Evolutionary conservation across 305 asterid genomes (phyloP).

Genomic region (Ruellia speciosa): DNA sequence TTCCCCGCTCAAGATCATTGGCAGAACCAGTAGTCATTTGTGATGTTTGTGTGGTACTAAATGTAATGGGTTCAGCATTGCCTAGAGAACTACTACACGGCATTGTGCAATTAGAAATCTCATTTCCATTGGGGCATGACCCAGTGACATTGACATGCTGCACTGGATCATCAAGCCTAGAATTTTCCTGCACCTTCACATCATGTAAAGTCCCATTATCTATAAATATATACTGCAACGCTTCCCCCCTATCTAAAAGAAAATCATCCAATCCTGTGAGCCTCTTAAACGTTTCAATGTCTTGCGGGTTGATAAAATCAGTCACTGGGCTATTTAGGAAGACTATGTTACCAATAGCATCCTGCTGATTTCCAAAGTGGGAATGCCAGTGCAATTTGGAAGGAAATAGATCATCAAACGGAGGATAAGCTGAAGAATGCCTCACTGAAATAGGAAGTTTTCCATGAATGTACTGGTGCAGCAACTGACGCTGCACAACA

Average conservation of each 20-base stretch:
- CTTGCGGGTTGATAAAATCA: constrained; percentile 28
- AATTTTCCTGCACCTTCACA: constrained; percentile 18
- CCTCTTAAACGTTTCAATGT: constrained; percentile 43
- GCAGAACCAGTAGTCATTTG: constrained; percentile 19
- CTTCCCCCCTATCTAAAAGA: constrained; percentile 29
- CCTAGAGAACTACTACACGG: constrained; percentile 19
- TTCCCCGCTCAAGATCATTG: constrained; percentile 33
- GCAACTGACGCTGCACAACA: constrained; percentile 30
- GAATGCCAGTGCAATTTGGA: constrained; percentile 36
- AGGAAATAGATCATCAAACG: constrained; percentile 48
- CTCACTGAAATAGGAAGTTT: constrained; percentile 27
- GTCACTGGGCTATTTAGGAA: constrained; percentile 36
- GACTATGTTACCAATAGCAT: constrained; percentile 37
- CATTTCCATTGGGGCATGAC: constrained; percentile 10
- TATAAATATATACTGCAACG: constrained; percentile 19
- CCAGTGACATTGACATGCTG: constrained; percentile 8
- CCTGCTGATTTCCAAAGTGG: constrained; percentile 19
- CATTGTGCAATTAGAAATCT: constrained; percentile 14
- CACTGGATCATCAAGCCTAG: constrained; percentile 12
- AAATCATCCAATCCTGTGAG: constrained; percentile 44
- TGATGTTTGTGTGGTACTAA: constrained; percentile 19
- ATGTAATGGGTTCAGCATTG: constrained; percentile 17
- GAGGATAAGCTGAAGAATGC: constrained; percentile 25
- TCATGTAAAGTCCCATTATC: constrained; percentile 18
- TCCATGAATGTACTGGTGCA: constrained; percentile 46